phyloP scores from a whole-genome alignment of 108 stramenopile genomes.

The Asterionellopsis glacialis region DNA sequence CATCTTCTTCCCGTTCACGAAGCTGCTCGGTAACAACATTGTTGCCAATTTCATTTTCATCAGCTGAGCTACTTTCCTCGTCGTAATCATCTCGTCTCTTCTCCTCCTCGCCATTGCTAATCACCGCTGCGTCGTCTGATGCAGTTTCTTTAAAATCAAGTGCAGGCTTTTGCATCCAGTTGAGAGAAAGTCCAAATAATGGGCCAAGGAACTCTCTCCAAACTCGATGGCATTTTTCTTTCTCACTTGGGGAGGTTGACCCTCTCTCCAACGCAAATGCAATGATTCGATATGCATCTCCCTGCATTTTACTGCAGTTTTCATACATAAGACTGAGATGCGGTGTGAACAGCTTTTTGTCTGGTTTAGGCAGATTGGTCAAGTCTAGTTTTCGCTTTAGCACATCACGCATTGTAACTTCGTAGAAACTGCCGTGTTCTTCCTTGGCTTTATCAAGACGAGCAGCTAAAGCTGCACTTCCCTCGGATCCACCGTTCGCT shows the following conservation, averaged over 20 bases:
- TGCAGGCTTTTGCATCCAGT: constrained; percentile 76
- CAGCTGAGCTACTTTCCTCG: constrained; percentile 44
- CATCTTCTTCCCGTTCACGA: constrained; percentile 12
- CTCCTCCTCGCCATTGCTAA: constrained; percentile 30
- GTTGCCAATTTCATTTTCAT: constrained; percentile 46
- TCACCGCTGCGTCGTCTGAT: constrained; percentile 16
- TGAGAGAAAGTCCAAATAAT: constrained; percentile 65
- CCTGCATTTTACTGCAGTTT: constrained; percentile 63
- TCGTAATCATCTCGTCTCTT: constrained; percentile 20
- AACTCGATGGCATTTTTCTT: constrained; percentile 77
- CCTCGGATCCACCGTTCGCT: constrained; percentile 63
- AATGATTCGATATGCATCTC: constrained; percentile 81
- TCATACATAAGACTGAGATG: constrained; percentile 73
- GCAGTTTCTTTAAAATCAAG: constrained; percentile 35
- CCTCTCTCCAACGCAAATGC: constrained; percentile 81
- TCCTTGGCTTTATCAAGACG: constrained; percentile 82
- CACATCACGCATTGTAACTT: constrained; percentile 65
- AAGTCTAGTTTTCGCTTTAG: constrained; percentile 59
- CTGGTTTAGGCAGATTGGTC: constrained; percentile 66
- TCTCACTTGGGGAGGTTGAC: constrained; percentile 70
- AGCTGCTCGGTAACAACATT: constrained; percentile 38
- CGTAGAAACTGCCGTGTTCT: constrained; percentile 81
- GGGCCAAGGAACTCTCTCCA: constrained; percentile 87
- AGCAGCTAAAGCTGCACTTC: constrained; percentile 59
- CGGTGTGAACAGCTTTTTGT: constrained; percentile 74